Base-by-base conservation (phyloP, 1,284 basidiomycete species). In the Trametes versicolor region DNA sequence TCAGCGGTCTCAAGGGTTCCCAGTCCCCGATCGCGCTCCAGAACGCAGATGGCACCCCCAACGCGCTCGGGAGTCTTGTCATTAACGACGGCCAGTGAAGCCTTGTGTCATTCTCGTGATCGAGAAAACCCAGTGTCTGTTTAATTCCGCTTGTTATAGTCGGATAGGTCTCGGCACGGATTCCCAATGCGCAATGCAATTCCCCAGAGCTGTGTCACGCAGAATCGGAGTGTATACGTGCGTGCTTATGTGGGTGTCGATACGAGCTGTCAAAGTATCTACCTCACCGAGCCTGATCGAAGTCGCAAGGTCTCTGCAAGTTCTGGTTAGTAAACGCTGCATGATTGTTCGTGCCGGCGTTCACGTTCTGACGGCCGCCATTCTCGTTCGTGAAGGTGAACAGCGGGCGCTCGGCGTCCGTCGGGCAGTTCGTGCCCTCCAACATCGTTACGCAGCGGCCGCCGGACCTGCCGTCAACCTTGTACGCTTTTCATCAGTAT, bases 1-100 rank as follows among this genome's bases (percentile, higher is more conserved):
- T 93, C 85, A 73, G 83, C 64, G 77, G 91, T 72, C 84, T 95
- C 85, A 79, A 82, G 63, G 85, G 87, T 55, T 91, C 93, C 73
- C 89, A 91, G 80, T 70, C 79, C 27, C 74, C 78, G 52, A 92
- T 94, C 78, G 77, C 81, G 56, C 80, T 92, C 56, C 80, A 91
- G 78, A 70, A 60, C 13, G 21, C 62, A 32, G 72, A 78, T 57
- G 82, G 81, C 49, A 48, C 66, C 43, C 87, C 87, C 23, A 90
- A 80, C n/a, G 57, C 61, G 2, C 83, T 92, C 32, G 91, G 83
- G 36, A 65, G 73, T 7, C 29, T 51, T 15, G 78, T 77, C 68
- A 67, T 80, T 71, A 72, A 67, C 66, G 72, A 66, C 83, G 36
- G 36, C 13, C n/a, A 53, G 9, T 53, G 10, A 53, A n/a, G n/a